Base-by-base conservation (phyloP, 2,329 filamentous ascomycete species). In the Aurifilum marmelostoma region DNA sequence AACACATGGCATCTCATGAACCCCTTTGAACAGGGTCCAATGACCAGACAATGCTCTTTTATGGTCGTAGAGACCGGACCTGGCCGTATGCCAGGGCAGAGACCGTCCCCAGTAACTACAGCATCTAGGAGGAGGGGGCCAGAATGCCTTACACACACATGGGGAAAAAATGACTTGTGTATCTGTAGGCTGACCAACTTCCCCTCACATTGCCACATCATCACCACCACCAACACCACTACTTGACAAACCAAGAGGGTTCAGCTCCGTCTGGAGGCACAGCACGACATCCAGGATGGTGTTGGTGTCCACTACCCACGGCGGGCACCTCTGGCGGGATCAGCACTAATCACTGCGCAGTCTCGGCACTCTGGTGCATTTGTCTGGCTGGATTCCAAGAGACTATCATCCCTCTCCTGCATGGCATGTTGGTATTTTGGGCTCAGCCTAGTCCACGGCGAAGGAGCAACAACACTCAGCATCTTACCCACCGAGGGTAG, bases 321-420 rank as follows among this genome's bases (percentile, higher is more conserved):
- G 43, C 29, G 29, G 41, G 29, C 66, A n/a, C 21, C 50, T 32
- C 56, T 29, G 24, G 2, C 34, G 18, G 50, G n/a, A 56, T 68
- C 64, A 69, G 54, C 62, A 70, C 65, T 68, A n/a, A n/a, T n/a
- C n/a, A 68, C 58, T 58, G 67, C 50, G 37, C 52, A 43, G 58
- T n/a, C 37, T 52, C 52, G 32, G 47, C 50, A 54, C n/a, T 54
- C 39, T 29, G 39, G 58, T 4, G 11, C 32, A 24, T 52, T 12
- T 59, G 29, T 59, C 56, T 59, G 56, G 56, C 18, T 59, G 56
- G 56, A 59, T 59, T 37, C 52, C 27, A 37, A 37, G 29, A 32
- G 29, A 59, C 56, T 59, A 32, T 21, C 2, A 58, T 11, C 56
- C 56, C 59, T 67, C 41, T 34, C 18, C 58, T 62, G 63, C 18